Evolutionary conservation across 495 filamentous ascomycete genomes (phyloP), one percentile per base, ranked within the genome.

Genomic region (Penicillium argentinense): DNA sequence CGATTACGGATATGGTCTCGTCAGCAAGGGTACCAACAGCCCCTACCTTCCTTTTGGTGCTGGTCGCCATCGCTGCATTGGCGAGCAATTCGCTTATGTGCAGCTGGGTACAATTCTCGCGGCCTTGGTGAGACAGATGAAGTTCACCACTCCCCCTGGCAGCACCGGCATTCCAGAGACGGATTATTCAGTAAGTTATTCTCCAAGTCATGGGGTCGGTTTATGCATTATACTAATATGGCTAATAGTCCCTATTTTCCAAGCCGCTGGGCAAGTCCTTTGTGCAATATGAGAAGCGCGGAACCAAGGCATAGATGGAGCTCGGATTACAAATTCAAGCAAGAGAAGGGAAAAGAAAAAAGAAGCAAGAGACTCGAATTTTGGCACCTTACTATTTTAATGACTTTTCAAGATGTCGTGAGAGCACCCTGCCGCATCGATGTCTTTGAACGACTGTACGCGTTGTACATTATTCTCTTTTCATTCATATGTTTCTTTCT

Each of bases 31-130:
- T 24, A 71, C 76, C 9, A 73, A 68, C 47, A 79, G 76, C 47
- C 75, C 78, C 1, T 81, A 80, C 53, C 66, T 79, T 37, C 76
- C 76, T 9, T 80, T 80, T 51, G 78, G 78, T 23, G 77, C 75
- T 17, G 78, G 78, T 9, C 66, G 77, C 18, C 78, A 80, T 51
- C 71, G 78, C 27, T 81, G 78, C 47, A 79, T 80, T 44, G 77
- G 77, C 17, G 77, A 81, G 57, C 71, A 77, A 39, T 81, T 79
- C 43, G 77, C 77, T 24, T 80, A 81, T 51, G 62, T 77, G 14
- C 75, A 81, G 29, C 62, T 80, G 39, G 63, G 60, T 24, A 65
- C 70, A 11, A 76, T 81, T 25, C 54, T 71, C 17, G 69, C 72
- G 6, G 68, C 71, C 2, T 45, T 81, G 54, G 72, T 78, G 23